Percentiles rank a stretch among this genome's conserved stretches.
These are phyloP conservation scores for Cytauxzoon felis DNA, from an alignment of 169 alveolate genomes.

Conservation along the genomic window DNA sequence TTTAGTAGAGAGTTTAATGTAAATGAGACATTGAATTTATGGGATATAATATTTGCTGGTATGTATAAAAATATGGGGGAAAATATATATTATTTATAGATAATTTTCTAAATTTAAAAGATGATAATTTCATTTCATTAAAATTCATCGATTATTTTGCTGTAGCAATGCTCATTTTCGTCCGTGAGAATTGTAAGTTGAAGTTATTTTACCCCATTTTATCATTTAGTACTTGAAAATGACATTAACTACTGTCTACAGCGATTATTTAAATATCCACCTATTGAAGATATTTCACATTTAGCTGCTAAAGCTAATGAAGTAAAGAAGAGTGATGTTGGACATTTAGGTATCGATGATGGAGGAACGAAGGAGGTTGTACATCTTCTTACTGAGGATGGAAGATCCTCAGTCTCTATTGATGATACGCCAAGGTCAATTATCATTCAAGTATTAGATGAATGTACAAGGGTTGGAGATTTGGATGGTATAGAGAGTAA, in stretches of 20 bases:
- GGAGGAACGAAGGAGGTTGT: no score
- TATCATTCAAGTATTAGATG: constrained; percentile 7
- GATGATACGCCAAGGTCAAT: constrained; percentile 19
- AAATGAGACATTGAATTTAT: constrained; percentile 64
- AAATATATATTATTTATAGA: background rate
- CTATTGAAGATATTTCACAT: constrained; percentile 54
- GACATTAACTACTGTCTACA: constrained; percentile 60
- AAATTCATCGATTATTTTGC: constrained; percentile 41
- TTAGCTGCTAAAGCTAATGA: constrained; percentile 27
- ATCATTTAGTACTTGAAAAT: constrained; percentile 46
- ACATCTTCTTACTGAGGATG: no score
- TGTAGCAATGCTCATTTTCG: constrained; percentile 56
- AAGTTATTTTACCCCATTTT: background rate
- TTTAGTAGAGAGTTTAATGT: constrained; percentile 76
- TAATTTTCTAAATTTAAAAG: background rate
- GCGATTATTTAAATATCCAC: constrained; percentile 59
- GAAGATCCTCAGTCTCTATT: no score
- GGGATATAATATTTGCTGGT: constrained; percentile 69
- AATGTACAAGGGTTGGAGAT: background rate
- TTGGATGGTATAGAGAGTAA: constrained; percentile 2
- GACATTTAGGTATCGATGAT: no score
- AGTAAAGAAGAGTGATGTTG: no score
- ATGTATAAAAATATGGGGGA: background rate
- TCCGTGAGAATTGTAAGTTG: constrained; percentile 25
- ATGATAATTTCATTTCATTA: background rate